phyloP scores from a whole-genome alignment of 164 flowering plant species.

The Paratinospora sagittata region DNA sequence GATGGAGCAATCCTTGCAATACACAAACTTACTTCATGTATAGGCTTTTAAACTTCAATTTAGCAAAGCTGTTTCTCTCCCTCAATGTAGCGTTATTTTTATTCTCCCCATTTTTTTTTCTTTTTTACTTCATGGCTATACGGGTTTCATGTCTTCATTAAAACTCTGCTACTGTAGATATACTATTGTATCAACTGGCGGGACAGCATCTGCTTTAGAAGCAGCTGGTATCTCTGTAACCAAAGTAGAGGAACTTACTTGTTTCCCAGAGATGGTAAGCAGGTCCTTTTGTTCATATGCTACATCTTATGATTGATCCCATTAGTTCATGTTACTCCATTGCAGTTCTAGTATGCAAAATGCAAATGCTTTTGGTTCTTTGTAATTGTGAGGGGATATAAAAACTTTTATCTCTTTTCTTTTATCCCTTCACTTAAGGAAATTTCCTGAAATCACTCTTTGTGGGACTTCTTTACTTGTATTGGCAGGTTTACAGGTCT shows the following conservation, averaged over 20 bases:
- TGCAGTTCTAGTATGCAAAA: background rate
- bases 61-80: background rate
- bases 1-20: too few relatives aligned
- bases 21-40: too few relatives aligned
- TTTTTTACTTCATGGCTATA: background rate
- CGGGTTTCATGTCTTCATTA: background rate
- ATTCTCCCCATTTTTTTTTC: too few relatives aligned
- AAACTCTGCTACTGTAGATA: constrained; percentile 33
- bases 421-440: too few relatives aligned
- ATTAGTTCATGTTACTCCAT: background rate
- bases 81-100: background rate
- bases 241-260: constrained; percentile 85
- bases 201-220: constrained; percentile 85
- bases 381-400: too few relatives aligned
- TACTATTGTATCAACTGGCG: constrained; percentile 96
- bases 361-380: too few relatives aligned
- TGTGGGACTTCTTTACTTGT: too few relatives aligned
- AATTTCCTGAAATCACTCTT: too few relatives aligned
- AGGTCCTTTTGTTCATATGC: background rate
- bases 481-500: too few relatives aligned
- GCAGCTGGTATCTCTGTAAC: constrained; percentile 76
- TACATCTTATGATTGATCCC: background rate
- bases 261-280: constrained; percentile 91
- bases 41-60: too few relatives aligned
- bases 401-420: too few relatives aligned